These are phyloP conservation scores for Alternaria burnsii DNA, from an alignment of 2,329 filamentous ascomycete species.

Conservation along the genomic window DNA sequence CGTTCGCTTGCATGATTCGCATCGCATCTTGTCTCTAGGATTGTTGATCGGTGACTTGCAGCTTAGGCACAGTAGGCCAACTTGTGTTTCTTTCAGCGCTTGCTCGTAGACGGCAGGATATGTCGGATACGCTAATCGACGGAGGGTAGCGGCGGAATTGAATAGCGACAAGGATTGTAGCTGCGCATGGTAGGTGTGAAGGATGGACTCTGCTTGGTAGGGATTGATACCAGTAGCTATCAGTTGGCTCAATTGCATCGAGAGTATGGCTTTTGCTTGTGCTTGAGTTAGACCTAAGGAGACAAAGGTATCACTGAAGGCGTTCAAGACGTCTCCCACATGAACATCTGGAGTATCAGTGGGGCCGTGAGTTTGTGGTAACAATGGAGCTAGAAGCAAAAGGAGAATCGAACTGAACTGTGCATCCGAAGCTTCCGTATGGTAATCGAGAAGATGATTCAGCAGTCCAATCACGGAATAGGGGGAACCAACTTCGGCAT, in stretches of 20 bases:
- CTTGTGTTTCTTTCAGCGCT: constrained; percentile 61
- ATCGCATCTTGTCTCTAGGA: constrained; percentile 59
- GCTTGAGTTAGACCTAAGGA: constrained; percentile 48
- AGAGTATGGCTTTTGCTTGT: constrained; percentile 53
- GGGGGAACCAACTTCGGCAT: constrained; percentile 45
- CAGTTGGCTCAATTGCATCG: constrained; percentile 51
- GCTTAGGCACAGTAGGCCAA: constrained; percentile 64
- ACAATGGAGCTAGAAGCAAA: constrained; percentile 56
- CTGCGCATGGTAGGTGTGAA: constrained; percentile 66
- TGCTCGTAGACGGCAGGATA: constrained; percentile 67
- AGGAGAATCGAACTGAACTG: constrained; percentile 59
- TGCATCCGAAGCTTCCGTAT: constrained; percentile 54
- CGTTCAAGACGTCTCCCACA: constrained; percentile 43
- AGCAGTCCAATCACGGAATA: constrained; percentile 56
- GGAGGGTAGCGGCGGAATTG: constrained; percentile 64
- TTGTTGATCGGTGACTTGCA: constrained; percentile 66
- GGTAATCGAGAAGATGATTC: constrained; percentile 52
- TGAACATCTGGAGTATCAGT: constrained; percentile 39
- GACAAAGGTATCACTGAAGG: constrained; percentile 53
- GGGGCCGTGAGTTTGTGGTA: constrained; percentile 53
- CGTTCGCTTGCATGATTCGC: constrained; percentile 59
- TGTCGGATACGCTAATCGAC: constrained; percentile 62
- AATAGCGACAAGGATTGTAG: constrained; percentile 58
- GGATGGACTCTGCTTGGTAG: constrained; percentile 63
- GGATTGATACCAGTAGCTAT: constrained; percentile 57